Evolutionary conservation across 805 yeast species (phyloP).

Genomic region (Komagataella populi): DNA sequence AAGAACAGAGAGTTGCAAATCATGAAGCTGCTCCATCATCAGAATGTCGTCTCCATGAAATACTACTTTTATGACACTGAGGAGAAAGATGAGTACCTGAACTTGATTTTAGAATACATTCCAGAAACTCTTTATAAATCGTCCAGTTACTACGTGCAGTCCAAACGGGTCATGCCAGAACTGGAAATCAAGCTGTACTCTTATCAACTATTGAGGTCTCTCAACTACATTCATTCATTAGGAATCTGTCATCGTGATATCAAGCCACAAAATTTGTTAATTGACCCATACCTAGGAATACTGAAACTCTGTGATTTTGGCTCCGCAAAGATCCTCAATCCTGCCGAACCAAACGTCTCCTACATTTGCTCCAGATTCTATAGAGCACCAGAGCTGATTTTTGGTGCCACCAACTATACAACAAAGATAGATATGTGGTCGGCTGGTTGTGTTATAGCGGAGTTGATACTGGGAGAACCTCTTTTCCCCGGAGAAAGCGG

Average conservation of each 20-base stretch:
- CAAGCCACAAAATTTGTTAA: constrained; percentile 79
- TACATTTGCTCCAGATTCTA: constrained; percentile 95
- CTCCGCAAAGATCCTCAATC: constrained; percentile 80
- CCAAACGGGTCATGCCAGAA: constrained; percentile 71
- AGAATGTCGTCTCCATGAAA: constrained; percentile 75
- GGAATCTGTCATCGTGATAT: constrained; percentile 88
- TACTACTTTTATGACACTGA: constrained; percentile 72
- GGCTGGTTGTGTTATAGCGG: constrained; percentile 97
- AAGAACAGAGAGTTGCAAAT: constrained; percentile 91
- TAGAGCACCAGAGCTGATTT: constrained; percentile 94
- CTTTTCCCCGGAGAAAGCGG: constrained; percentile 97
- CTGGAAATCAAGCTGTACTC: constrained; percentile 81
- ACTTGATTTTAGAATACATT: constrained; percentile 79
- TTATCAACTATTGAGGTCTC: constrained; percentile 61
- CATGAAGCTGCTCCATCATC: constrained; percentile 80
- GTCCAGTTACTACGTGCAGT: constrained; percentile 68
- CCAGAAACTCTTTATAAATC: constrained; percentile 96
- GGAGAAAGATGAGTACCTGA: constrained; percentile 75
- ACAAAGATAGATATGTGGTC: constrained; percentile 97
- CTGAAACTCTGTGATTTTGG: constrained; percentile 95
- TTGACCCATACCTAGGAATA: constrained; percentile 75
- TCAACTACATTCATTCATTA: constrained; percentile 63
- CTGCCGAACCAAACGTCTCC: constrained; percentile 87
- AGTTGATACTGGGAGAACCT: constrained; percentile 88
- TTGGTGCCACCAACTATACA: constrained; percentile 93